phyloP scores from a whole-genome alignment of 345 rosid genomes.

The Clarkia xantiana region DNA sequence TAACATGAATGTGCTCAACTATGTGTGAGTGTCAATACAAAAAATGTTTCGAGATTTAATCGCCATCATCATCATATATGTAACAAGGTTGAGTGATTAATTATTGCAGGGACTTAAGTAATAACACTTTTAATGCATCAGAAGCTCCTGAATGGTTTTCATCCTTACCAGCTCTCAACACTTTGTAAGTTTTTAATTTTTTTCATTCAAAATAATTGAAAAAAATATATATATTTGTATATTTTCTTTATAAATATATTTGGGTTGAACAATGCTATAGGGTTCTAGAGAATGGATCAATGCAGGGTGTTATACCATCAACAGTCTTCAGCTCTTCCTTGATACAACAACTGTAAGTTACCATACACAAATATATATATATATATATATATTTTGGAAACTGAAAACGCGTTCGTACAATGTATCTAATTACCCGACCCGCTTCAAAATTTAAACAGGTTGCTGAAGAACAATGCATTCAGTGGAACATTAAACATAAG shows the following conservation, averaged over 20 bases:
- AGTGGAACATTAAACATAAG: conserved; percentile 57
- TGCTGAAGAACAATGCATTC: conserved; percentile 53
- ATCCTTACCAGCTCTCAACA: conserved; percentile 66
- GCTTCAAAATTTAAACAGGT: conserved; percentile 26
- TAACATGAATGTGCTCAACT: conserved; percentile 52
- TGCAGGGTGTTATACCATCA: conserved; percentile 49
- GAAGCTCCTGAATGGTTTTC: conserved; percentile 82
- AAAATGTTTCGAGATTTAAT: no score
- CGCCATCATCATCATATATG: not conserved
- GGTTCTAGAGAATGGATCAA: conserved; percentile 60
- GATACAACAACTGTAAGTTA: conserved; percentile 79
- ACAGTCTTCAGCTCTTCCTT: conserved; percentile 60
- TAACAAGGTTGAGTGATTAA: not conserved
- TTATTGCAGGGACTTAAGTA: conserved; percentile 79
- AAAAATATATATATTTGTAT: no score
- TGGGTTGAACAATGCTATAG: no score
- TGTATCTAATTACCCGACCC: not conserved
- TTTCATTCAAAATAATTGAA: no score
- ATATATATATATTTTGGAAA: no score
- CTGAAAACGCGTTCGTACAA: no score
- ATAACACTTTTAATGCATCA: conserved; percentile 59
- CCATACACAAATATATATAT: no score
- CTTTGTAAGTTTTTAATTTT: conserved; percentile 76
- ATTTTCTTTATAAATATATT: no score
- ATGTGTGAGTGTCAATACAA: conserved; percentile 73